phyloP scores from a whole-genome alignment of 2,329 filamentous ascomycete species.

The Geosmithia flava region DNA sequence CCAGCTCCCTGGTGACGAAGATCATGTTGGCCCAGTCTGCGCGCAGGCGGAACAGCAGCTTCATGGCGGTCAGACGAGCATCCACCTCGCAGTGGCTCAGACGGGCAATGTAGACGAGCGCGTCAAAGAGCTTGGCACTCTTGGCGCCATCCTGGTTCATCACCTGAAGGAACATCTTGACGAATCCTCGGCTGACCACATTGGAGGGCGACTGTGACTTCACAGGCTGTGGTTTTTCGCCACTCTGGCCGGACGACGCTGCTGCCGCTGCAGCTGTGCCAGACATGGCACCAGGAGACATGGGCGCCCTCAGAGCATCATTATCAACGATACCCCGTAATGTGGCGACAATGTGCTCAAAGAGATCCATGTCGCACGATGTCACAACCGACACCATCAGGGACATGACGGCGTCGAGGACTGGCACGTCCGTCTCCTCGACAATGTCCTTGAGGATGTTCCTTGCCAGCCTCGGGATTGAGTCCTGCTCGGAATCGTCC shows the following conservation, averaged over 20 bases:
- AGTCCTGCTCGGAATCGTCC: constrained; percentile 44
- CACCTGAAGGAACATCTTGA: constrained; percentile 63
- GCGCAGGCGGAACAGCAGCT: constrained; percentile 68
- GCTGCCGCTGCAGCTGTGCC: background rate
- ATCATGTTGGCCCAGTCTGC: constrained; percentile 72
- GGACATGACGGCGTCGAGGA: constrained; percentile 52
- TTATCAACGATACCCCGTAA: constrained; percentile 36
- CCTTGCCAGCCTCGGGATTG: constrained; percentile 45
- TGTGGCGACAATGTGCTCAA: constrained; percentile 42
- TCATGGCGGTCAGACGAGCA: constrained; percentile 62
- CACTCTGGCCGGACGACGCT: background rate
- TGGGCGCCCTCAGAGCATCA: constrained; percentile 32
- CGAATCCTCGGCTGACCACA: constrained; percentile 58
- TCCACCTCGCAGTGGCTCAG: constrained; percentile 49
- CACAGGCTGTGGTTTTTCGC: constrained; percentile 4
- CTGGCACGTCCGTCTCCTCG: constrained; percentile 48
- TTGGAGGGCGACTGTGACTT: constrained; percentile 47
- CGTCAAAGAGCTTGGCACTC: constrained; percentile 47
- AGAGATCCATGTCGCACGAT: constrained; percentile 45
- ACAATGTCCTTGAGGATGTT: constrained; percentile 48
- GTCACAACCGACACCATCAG: constrained; percentile 54
- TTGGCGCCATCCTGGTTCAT: constrained; percentile 57
- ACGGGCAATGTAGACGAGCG: constrained; percentile 51
- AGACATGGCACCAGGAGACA: constrained; percentile 13
- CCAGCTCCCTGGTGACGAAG: constrained; percentile 56